These are phyloP conservation scores for Fusarium verrucosum DNA, from an alignment of 2,329 filamentous ascomycete genomes.

Conservation along the genomic window DNA sequence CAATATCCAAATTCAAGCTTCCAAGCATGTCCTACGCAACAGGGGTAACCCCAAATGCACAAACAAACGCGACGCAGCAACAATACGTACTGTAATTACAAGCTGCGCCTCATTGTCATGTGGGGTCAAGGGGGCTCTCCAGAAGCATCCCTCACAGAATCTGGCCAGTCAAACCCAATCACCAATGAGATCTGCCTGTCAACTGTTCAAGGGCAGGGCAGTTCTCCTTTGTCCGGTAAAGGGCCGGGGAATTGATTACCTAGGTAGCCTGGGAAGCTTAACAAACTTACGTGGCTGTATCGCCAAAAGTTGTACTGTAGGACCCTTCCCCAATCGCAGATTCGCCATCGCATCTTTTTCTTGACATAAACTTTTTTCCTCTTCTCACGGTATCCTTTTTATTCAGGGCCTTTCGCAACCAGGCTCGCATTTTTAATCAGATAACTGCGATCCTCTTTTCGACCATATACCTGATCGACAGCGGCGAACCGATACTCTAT, in stretches of 20 bases:
- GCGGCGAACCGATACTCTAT: slow-evolving; percentile 18
- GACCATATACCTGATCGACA: slow-evolving; percentile 2
- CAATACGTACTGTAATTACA: not conserved
- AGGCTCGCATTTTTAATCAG: not conserved
- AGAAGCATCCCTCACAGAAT: slow-evolving; percentile 16
- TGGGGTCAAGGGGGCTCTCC: slow-evolving; percentile 30
- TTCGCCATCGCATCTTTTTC: slow-evolving; percentile 19
- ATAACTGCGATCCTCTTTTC: not conserved
- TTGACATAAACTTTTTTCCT: slow-evolving; percentile 13
- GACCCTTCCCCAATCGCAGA: slow-evolving; percentile 8
- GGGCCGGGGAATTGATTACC: slow-evolving; percentile 29
- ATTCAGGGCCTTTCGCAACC: slow-evolving; percentile 4
- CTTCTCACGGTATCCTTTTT: not conserved
- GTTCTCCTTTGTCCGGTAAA: slow-evolving; percentile 34
- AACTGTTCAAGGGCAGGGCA: slow-evolving; percentile 1
- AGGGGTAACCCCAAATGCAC: not conserved
- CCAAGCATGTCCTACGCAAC: not conserved
- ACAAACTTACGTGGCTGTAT: slow-evolving; percentile 42
- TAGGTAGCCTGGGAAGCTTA: not conserved
- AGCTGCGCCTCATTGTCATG: slow-evolving; percentile 35
- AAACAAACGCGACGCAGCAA: slow-evolving; percentile 5
- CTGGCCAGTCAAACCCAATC: slow-evolving; percentile 19
- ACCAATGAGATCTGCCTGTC: slow-evolving; percentile 31
- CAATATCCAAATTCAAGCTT: not conserved
- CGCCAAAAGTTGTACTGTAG: slow-evolving; percentile 34